Conservation (phyloP, 768 basidiomycete genomes). For the Pleurotus tuber-regium region DNA sequence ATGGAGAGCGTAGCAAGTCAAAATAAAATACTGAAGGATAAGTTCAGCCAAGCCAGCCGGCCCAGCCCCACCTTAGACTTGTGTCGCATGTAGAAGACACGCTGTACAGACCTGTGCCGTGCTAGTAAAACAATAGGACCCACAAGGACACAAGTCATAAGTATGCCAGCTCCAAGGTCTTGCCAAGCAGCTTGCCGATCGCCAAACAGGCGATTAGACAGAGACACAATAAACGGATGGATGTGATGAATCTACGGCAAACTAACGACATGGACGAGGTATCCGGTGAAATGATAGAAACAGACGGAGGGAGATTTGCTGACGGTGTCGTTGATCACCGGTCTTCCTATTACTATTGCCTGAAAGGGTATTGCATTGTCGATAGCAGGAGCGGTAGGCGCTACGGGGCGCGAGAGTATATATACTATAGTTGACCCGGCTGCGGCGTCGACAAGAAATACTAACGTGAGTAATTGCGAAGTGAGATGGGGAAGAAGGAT, state of each 20-base stretch:
- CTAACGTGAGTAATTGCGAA: no score
- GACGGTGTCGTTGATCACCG: neutral
- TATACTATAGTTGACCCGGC: neutral
- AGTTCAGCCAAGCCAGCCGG: slow-evolving; percentile 62
- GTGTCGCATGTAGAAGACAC: slow-evolving; percentile 35
- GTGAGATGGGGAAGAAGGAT: no score
- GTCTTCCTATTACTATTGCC: no score
- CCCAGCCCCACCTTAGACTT: slow-evolving; percentile 68
- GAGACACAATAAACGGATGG: slow-evolving; percentile 36
- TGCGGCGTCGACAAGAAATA: no score
- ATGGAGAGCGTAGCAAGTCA: slow-evolving; percentile 45
- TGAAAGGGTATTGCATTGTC: neutral
- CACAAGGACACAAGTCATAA: slow-evolving; percentile 38
- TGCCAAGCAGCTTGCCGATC: slow-evolving; percentile 38
- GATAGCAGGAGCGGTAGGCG: neutral
- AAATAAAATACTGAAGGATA: slow-evolving; percentile 55
- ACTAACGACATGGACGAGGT: slow-evolving; percentile 8
- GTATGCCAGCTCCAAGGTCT: slow-evolving; percentile 47
- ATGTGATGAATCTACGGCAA: slow-evolving; percentile 11
- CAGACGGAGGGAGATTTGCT: neutral
- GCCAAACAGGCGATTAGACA: slow-evolving; percentile 43
- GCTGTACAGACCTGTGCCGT: slow-evolving; percentile 46
- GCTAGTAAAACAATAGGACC: slow-evolving; percentile 57
- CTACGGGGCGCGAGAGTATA: neutral
- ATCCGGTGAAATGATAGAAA: neutral